phyloP scores from a whole-genome alignment of 805 yeast species.

The Candida piceae region DNA sequence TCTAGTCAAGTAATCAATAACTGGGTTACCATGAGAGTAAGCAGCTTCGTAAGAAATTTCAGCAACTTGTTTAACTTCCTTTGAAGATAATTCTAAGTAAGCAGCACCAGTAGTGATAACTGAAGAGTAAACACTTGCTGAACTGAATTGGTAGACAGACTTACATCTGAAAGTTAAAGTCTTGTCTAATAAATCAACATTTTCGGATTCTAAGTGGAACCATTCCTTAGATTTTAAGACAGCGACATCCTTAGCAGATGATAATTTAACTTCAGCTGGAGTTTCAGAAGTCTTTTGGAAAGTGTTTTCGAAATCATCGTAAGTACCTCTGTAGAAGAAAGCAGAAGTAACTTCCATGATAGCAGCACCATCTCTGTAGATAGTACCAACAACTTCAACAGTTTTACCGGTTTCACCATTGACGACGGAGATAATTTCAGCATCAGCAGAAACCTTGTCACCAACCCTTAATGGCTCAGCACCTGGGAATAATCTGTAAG shows the following conservation, averaged over 20 bases:
- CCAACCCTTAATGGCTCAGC: constrained; percentile 86
- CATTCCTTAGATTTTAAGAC: constrained; percentile 94
- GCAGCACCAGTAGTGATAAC: constrained; percentile 84
- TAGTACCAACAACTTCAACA: constrained; percentile 91
- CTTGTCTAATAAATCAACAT: constrained; percentile 68
- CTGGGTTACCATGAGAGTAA: constrained; percentile 95
- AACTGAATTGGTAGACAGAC: constrained; percentile 77
- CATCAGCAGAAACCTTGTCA: constrained; percentile 76
- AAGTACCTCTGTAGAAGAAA: constrained; percentile 93
- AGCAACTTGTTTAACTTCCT: constrained; percentile 82
- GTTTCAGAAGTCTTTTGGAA: constrained; percentile 85
- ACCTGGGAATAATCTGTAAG: constrained; percentile 89
- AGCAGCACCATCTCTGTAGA: constrained; percentile 68
- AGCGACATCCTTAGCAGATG: constrained; percentile 83
- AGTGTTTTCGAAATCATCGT: constrained; percentile 83
- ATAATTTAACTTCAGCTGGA: constrained; percentile 73
- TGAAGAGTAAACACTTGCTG: constrained; percentile 67
- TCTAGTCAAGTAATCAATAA: constrained; percentile 86
- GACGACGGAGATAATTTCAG: constrained; percentile 81
- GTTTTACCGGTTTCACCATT: constrained; percentile 92
- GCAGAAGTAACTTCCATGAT: constrained; percentile 93
- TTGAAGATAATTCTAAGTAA: constrained; percentile 83
- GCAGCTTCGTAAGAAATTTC: constrained; percentile 84
- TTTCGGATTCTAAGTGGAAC: constrained; percentile 78
- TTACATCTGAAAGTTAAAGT: constrained; percentile 84